Conservation (phyloP, 495 filamentous ascomycete genomes). For the Aspergillus affinis region DNA sequence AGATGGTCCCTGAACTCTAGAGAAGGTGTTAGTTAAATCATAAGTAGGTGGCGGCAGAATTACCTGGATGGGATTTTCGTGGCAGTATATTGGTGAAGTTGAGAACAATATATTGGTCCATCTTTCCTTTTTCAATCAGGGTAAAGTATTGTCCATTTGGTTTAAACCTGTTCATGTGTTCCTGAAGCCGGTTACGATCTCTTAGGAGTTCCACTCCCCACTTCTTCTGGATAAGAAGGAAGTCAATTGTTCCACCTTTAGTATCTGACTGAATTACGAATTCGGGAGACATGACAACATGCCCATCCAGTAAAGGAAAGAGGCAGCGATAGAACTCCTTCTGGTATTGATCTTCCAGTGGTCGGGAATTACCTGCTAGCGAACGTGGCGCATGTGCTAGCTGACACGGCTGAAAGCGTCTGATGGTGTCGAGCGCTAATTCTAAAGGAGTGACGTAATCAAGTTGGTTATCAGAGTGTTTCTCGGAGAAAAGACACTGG, state of each 20-base stretch:
- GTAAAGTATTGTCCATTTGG: constrained; percentile 18
- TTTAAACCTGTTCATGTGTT: constrained; percentile 23
- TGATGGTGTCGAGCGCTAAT: constrained; percentile 21
- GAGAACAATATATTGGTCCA: constrained; percentile 25
- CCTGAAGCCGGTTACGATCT: constrained; percentile 18
- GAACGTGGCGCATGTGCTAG: constrained; percentile 20
- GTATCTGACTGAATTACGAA: constrained; percentile 18
- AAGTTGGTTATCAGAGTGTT: constrained; percentile 15
- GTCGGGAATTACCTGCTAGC: constrained; percentile 15
- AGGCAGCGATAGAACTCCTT: constrained; percentile 28
- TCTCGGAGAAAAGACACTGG: constrained; percentile 18
- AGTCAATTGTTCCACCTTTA: constrained; percentile 24
- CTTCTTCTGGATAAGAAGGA: constrained; percentile 20
- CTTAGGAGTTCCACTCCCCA: constrained; percentile 24
- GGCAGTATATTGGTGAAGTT: constrained; percentile 19
- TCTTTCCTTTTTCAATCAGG: constrained; percentile 21
- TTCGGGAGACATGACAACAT: constrained; percentile 24
- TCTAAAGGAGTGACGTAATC: constrained; percentile 20
- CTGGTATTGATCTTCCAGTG: constrained; percentile 25
- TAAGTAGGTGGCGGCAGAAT: constrained; percentile 13
- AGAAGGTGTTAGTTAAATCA: constrained; percentile 21
- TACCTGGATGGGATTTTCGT: constrained; percentile 20
- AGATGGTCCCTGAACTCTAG: constrained; percentile 16
- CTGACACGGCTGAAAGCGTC: constrained; percentile 17
- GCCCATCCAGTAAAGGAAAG: constrained; percentile 18